Conservation (phyloP, 2,329 filamentous ascomycete genomes). For the Aspergillus persii region DNA sequence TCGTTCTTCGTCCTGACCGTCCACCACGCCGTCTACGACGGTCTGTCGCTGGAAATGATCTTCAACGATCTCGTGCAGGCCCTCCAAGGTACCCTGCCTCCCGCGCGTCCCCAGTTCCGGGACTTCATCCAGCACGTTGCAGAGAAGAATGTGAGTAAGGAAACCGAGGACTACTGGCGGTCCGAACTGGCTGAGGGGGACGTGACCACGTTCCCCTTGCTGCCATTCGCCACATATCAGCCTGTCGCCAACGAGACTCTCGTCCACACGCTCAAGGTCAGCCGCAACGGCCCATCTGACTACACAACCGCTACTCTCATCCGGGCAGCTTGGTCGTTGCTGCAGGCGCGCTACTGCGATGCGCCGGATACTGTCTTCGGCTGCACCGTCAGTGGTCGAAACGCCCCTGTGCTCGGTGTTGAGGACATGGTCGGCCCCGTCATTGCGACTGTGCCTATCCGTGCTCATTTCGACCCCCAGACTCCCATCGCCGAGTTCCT, state of each 20-base stretch:
- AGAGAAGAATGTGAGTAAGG: conserved; percentile 32
- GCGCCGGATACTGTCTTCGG: conserved; percentile 43
- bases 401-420: conserved; percentile 37
- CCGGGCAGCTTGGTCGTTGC: conserved; percentile 43
- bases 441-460: conserved; percentile 44
- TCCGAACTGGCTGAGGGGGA: conserved; percentile 39
- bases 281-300: conserved; percentile 3
- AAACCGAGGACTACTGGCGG: conserved; percentile 44
- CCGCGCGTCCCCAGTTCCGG: conserved; percentile 20
- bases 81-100: conserved; percentile 8
- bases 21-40: conserved; percentile 48
- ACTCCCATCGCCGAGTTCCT: conserved; percentile 49
- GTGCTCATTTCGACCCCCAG: conserved; percentile 28
- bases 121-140: conserved; percentile 45
- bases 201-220: conserved; percentile 44
- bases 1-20: conserved; percentile 41
- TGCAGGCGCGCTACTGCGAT: conserved; percentile 37
- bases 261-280: conserved; percentile 1
- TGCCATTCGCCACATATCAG: conserved; percentile 26
- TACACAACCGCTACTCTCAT: conserved; percentile 43
- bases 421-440: conserved; percentile 46
- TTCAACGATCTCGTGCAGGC: conserved; percentile 10
- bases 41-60: conserved; percentile 18
- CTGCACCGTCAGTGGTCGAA: conserved; percentile 45
- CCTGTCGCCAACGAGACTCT: conserved; percentile 10